phyloP scores from a whole-genome alignment of 139 green algal genomes.

The Asterochloris erici region DNA sequence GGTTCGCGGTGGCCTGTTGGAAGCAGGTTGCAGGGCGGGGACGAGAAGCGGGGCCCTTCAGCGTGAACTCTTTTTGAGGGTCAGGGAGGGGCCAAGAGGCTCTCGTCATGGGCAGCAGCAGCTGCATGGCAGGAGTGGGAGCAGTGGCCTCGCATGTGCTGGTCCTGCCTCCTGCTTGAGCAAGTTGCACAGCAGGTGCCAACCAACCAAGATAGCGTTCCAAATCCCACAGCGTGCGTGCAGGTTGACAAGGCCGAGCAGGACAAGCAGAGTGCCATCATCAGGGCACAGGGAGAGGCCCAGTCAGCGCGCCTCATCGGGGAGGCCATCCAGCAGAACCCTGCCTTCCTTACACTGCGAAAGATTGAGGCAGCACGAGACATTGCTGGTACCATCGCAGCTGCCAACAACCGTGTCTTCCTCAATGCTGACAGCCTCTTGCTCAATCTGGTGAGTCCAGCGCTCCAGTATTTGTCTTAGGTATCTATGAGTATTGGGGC shows the following conservation, averaged over 20 bases:
- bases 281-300: conserved; percentile 90
- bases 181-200: too few relatives aligned
- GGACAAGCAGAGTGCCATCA: conserved; percentile 93
- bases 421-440: conserved; percentile 89
- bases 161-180: too few relatives aligned
- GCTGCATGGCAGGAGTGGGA: too few relatives aligned
- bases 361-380: conserved; percentile 95
- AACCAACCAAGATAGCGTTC: too few relatives aligned
- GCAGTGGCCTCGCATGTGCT: too few relatives aligned
- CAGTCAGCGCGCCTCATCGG: conserved; percentile 86
- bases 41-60: neutral
- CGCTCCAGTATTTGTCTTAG: too few relatives aligned
- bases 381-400: conserved; percentile 84
- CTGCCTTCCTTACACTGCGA: conserved; percentile 86
- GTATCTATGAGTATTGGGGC: too few relatives aligned
- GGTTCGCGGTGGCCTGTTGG: neutral
- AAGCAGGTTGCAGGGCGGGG: neutral
- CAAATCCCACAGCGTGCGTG: neutral
- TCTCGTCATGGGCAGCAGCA: too few relatives aligned
- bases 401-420: conserved; percentile 86
- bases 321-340: conserved; percentile 77
- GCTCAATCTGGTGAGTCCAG: conserved; percentile 74
- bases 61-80: too few relatives aligned
- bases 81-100: too few relatives aligned
- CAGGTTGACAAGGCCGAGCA: conserved; percentile 94